Base-by-base conservation (phyloP, 345 rosid species). In the Hibiscus syriacus region DNA sequence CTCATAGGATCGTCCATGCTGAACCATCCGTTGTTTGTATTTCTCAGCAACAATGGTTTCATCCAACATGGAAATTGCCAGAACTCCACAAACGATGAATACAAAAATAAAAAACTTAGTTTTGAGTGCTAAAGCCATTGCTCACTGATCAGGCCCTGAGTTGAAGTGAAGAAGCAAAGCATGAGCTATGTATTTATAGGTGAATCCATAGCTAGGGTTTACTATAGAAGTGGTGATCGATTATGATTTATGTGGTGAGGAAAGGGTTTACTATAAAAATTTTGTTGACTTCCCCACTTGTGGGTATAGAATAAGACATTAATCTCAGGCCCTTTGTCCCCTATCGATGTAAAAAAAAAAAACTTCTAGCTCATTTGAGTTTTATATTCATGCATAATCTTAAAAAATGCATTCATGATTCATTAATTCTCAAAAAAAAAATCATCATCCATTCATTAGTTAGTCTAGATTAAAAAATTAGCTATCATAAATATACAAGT, bases 11-110 rank as follows among this genome's bases (percentile, higher is more conserved):
- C 81, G 73, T 38, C 74, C 75, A 70, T 79, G 71, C n/a, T 65
- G 52, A 26, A 45, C 48, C 80, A 73, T 76, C 87, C 85, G 81
- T 69, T 75, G 79, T 63, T 69, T 81, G 54, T 82, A 79, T 75
- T 65, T 79, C 67, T 73, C 62, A 0, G 26, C 19, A 67, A 76
- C 55, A 74, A 72, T 17, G 27, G 76, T 78, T 68, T 83, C 83
- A 17, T 72, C 30, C n/a, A n/a, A n/a, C 30, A 48, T 41, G 16
- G 68, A 65, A 5, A 3, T 32, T 39, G 74, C 69, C 77, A 74
- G 12, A 71, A 55, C 30, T n/a, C 67, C 68, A 1, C 39, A 68
- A 68, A 55, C 68, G 74, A 45, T 38, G 14, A 69, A 32, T 70
- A 25, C 23, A 68, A 74, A 48, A 64, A 41, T 6, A 14, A 49